Evolutionary conservation across 257 asterid species (phyloP), one percentile per base, ranked within the genome.

Genomic region (Nicotiana tabacum): DNA sequence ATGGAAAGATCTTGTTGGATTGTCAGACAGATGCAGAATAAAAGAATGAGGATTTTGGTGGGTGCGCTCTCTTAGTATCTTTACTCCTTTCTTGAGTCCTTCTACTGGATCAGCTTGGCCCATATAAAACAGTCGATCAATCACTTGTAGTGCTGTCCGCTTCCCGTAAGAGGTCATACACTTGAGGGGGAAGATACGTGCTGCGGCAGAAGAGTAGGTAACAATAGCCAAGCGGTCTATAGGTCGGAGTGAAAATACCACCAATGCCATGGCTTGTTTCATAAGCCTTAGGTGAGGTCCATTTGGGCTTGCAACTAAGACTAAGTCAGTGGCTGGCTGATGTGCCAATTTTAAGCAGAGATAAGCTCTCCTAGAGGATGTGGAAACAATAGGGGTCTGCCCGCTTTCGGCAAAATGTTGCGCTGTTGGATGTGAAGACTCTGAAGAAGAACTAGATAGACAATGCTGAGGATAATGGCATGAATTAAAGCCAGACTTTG

Each of bases 261-360:
- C 95, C 67, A 92, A 77, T 0, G 97, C 95, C 98, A 95, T 94
- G 9, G 96, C 92, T 85, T 95, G 97, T 87, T 92, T 95, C 96
- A 92, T 88, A 57, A 93, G 96, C 93, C 98, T 88, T 27, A 95
- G 80, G 83, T 95, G 97, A 0, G 98, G 99, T 27, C 97, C 98
- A 17, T 91, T 90, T 2, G 97, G 96, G 82, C 95, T 91, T 3
- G 96, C 97, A 4, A 95, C 94, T 35, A 95, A 76, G 88, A 95
- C 94, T 88, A 95, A 83, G 80, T 95, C 99, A 2, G 92, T 89
- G 4, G 97, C 92, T 0, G 96, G 97, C 74, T 89, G 98, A 86
- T 89, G 94, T 6, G 92, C 85, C 64, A 91, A 30, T 78, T 84
- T 90, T 1, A 94, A 90, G n/a, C 89, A 68, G 33, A 94, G 95